Evolutionary conservation across 208 protist species (phyloP), one percentile per base, ranked within the genome.

Genomic region (Acanthamoeba culbertsoni): DNA sequence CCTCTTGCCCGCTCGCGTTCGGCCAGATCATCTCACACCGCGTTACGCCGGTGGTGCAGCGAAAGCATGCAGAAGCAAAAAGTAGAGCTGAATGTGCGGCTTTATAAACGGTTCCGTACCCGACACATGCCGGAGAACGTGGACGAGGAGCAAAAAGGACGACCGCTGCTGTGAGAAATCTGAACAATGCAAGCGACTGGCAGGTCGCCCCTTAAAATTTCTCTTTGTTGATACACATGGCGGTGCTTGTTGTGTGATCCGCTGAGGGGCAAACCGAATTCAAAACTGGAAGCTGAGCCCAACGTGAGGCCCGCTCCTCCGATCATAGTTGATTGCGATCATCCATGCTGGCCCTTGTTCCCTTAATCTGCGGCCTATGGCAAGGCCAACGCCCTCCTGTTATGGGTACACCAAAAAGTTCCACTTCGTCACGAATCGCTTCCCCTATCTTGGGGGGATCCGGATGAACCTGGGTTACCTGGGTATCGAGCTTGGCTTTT

Each of bases 251-350:
- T 59, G 51, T 59, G 51, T 23, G 23, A n/a, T 59, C 51, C 51
- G n/a, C n/a, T n/a, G n/a, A n/a, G n/a, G n/a, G n/a, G n/a, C n/a
- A n/a, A n/a, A n/a, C n/a, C n/a, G n/a, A n/a, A n/a, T n/a, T n/a
- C n/a, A 82, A n/a, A 82, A 82, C 28, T 55, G 71, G 43, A 82
- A 82, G 45, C 71, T 82, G 12, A 82, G 45, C 26, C 71, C 71
- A 23, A 82, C 37, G 42, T 82, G 71, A 18, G 71, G 71, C 0
- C 71, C 71, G 43, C 42, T 82, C 42, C 43, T 48, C n/a, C 71
- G 71, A 35, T 82, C 71, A 43, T 82, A 82, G 71, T 82, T 82
- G 45, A 82, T 31, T 37, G 71, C 71, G 26, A 82, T 14, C 71
- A 82, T 82, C 37, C 37, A 82, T 31, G 43, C 71, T 10, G 42